A percentile compares a stretch with the other conserved stretches of the same genome.
phyloP scores from a whole-genome alignment of 768 basidiomycete genomes.

The Cyathus striatus region DNA sequence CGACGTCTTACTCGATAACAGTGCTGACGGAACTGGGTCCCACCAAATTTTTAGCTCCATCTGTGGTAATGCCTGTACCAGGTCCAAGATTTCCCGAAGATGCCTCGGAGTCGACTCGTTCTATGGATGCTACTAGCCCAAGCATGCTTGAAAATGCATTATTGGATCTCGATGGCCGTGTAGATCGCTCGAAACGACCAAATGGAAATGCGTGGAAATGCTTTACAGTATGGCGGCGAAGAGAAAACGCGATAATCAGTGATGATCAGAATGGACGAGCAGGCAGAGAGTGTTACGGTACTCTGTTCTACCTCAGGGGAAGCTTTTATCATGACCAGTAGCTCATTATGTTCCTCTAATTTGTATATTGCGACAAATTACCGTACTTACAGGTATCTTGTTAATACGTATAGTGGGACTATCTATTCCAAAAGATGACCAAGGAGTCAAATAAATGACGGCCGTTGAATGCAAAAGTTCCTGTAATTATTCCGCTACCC shows the following conservation, averaged over 20 bases:
- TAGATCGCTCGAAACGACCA: constrained; percentile 33
- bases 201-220: constrained; percentile 56
- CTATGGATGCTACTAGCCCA: constrained; percentile 35
- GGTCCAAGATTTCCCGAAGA: no score
- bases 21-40: constrained; percentile 36
- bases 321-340: constrained; percentile 29
- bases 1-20: constrained; percentile 33
- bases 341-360: no score
- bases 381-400: no score
- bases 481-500: no score
- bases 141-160: constrained; percentile 46
- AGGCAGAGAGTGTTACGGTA: constrained; percentile 42
- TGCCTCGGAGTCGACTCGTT: constrained; percentile 21
- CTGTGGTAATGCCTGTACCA: constrained; percentile 25
- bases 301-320: constrained; percentile 44
- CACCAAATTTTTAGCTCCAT: constrained; percentile 27
- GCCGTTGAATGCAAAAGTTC: no score
- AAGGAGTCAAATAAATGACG: no score
- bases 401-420: no score
- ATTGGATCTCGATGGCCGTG: constrained; percentile 46
- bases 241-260: constrained; percentile 17
- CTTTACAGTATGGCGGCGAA: constrained; percentile 51
- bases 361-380: no score
- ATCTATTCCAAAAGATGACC: no score
- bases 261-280: constrained; percentile 23